Evolutionary conservation across 352 stramenopile genomes (phyloP), one percentile per base, ranked within the genome.

Genomic region (Thalassiosira exigua): DNA sequence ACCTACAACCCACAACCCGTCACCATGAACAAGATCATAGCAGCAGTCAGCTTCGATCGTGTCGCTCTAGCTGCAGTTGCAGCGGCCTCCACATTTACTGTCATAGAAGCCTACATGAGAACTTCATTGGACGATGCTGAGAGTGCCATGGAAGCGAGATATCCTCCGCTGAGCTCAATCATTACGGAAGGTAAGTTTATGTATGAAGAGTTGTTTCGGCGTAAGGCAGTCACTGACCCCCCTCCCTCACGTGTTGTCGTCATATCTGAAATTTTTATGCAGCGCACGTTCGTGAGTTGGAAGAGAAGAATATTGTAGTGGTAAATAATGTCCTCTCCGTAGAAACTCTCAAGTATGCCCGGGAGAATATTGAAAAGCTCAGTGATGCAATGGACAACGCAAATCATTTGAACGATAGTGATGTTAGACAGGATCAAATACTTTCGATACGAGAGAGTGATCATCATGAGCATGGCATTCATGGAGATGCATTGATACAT

Each of bases 401-500:
- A 26, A 65, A 65, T 65, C 56, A 65, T 27, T 53, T 19, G 9
- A 68, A 68, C 21, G 59, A 68, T 21, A 22, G 9, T 33, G 68
- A 70, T 52, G 68, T 76, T 17, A 36, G 68, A 14, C 56, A 76
- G 27, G 56, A 70, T 52, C 17, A 52, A 39, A 69, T 76, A 64
- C 22, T 70, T 24, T 70, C 56, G 12, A 69, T 76, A 51, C 30
- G 48, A 60, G 44, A 69, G 39, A 69, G 39, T 36, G 39, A 53
- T 58, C 2, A 59, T 57, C 42, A 42, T 50, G 68, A 70, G 24
- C 39, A 69, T 27, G 53, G 58, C 21, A 17, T 33, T 30, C 22
- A 75, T 61, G 56, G 68, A 19, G 68, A 76, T 51, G 59, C 44
- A 29, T 36, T 70, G 24, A 50, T 70, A n/a, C 69, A 79, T 21